phyloP scores from a whole-genome alignment of 345 rosid species.

The Citrus unshiu region DNA sequence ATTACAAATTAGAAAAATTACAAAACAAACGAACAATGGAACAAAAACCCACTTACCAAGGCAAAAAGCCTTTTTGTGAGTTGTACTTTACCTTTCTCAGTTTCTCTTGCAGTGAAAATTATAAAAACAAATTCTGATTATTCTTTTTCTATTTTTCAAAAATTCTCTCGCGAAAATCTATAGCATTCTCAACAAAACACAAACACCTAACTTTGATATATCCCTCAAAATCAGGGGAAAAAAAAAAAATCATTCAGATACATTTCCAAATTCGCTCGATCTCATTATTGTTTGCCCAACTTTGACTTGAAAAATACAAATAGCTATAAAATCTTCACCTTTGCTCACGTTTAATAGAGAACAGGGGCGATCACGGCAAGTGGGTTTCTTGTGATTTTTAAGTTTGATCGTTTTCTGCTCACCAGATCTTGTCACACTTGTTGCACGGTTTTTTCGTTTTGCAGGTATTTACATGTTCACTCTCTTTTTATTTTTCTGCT shows the following conservation, averaged over 20 bases:
- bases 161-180: neutral
- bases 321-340: neutral
- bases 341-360: neutral
- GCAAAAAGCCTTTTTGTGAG: no score
- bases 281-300: neutral
- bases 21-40: no score
- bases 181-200: neutral
- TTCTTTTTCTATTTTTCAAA: neutral
- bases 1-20: no score
- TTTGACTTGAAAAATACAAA: neutral
- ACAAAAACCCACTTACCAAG: no score
- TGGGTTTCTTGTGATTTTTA: neutral
- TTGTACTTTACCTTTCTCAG: no score
- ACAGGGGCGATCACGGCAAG: neutral
- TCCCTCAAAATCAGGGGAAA: neutral
- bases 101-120: no score
- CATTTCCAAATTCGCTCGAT: neutral
- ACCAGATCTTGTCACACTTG: neutral
- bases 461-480: neutral
- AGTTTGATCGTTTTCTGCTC: neutral
- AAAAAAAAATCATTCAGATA: neutral
- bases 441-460: neutral
- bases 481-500: neutral
- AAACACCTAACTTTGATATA: neutral
- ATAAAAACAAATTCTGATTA: neutral